phyloP scores from a whole-genome alignment of 1,284 basidiomycete species.

The Ceratobasidium sp. region DNA sequence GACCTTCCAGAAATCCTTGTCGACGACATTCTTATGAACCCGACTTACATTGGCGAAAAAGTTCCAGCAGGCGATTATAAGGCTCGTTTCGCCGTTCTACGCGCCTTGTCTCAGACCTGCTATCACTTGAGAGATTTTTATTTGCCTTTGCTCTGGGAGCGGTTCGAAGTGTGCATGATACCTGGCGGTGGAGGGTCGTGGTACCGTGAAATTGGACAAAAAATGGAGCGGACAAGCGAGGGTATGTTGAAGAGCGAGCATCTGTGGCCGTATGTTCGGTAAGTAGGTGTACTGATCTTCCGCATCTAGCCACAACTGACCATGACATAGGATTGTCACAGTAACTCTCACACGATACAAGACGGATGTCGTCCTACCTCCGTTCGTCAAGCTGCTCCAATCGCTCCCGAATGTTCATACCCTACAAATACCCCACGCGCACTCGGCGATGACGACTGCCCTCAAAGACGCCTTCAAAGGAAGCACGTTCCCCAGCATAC shows the following conservation, averaged over 20 bases:
- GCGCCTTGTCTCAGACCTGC: constrained; percentile 29
- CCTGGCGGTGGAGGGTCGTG: not conserved
- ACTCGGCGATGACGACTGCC: not conserved
- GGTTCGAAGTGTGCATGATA: constrained; percentile 19
- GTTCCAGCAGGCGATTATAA: not conserved
- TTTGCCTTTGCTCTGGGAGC: constrained; percentile 28
- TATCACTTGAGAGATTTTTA: not conserved
- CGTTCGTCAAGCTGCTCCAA: not conserved
- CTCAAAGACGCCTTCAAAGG: constrained; percentile 17
- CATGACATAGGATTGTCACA: constrained; percentile 1
- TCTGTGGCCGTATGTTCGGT: constrained; percentile 32
- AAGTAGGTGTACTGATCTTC: not conserved
- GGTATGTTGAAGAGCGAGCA: constrained; percentile 8
- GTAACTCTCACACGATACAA: constrained; percentile 7
- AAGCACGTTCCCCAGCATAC: constrained; percentile 6
- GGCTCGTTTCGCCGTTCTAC: constrained; percentile 4
- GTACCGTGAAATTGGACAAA: not conserved
- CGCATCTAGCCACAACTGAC: not conserved
- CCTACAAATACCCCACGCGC: constrained; percentile 5
- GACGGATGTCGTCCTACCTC: not conserved
- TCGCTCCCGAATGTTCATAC: constrained; percentile 14
- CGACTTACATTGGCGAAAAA: not conserved
- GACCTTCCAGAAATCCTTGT: constrained; percentile 9
- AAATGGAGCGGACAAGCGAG: constrained; percentile 3
- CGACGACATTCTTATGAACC: constrained; percentile 1